Percentiles rank a stretch among this genome's conserved stretches.
These are phyloP conservation scores for Zygosaccharomyces gambellarensis DNA, from an alignment of 805 yeast species.

Conservation along the genomic window DNA sequence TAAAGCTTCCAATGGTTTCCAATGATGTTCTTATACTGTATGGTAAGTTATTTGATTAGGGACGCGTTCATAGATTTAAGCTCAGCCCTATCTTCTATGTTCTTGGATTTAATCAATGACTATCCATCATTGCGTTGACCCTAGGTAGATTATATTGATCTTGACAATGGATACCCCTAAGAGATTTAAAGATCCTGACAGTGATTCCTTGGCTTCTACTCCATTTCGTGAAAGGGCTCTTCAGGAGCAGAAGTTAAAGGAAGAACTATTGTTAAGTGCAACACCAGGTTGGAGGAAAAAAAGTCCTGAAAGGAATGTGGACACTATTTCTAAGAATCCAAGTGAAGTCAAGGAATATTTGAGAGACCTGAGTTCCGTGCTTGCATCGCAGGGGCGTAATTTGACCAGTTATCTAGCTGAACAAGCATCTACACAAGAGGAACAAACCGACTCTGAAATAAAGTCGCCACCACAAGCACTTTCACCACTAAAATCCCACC, in stretches of 20 bases:
- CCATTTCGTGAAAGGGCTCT: conserved; percentile 27
- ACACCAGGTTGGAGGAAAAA: conserved; percentile 23
- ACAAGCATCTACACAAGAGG: conserved; percentile 3
- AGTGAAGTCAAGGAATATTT: conserved; percentile 19
- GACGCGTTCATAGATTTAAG: not conserved
- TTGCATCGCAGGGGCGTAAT: conserved; percentile 14
- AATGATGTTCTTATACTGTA: not conserved
- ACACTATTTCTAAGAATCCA: conserved; percentile 11
- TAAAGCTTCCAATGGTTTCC: not conserved
- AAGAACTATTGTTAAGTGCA: conserved; percentile 17
- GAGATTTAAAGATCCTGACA: conserved; percentile 1
- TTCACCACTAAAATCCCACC: not conserved
- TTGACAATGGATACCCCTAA: conserved; percentile 16
- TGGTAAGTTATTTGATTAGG: not conserved
- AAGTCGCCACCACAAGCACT: not conserved
- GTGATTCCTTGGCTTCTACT: conserved; percentile 14
- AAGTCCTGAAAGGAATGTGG: conserved; percentile 8
- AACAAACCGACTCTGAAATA: not conserved
- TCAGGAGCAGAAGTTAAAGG: conserved; percentile 20
- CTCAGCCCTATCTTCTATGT: not conserved
- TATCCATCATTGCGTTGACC: too few relatives aligned
- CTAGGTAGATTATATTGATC: not conserved
- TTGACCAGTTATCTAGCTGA: conserved; percentile 7
- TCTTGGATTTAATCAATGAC: not conserved
- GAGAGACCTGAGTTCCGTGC: conserved; percentile 24